Base-by-base conservation (phyloP, 2,329 filamentous ascomycete genomes). In the Epichloe hybrida region DNA sequence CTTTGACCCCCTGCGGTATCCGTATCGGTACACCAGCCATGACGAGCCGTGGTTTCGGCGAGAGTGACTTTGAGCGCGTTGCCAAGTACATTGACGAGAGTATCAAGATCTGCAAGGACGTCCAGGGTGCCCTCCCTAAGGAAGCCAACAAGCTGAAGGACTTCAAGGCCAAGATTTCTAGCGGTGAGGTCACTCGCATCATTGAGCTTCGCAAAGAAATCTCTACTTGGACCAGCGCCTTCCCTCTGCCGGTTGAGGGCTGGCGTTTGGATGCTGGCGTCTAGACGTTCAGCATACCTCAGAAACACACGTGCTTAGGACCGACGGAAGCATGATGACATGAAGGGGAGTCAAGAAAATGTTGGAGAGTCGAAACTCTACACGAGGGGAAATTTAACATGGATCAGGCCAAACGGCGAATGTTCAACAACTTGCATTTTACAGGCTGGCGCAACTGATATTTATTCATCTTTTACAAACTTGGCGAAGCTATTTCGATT, bases 61-160 rank as follows among this genome's bases (percentile, higher is more conserved):
- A 88, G 67, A 80, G 87, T 55, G 90, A 96, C 72, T 98, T 98
- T 70, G 84, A 88, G 73, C 82, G 86, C 60, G 90, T 98, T 56
- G 90, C 84, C 57, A 69, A 73, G 59, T 97, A 95, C 77, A 95
- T 97, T 61, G 88, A 95, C 69, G 77, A 83, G 64, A 79, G 82
- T 69, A 86, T 97, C 77, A 87, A 87, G 75, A 79, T 97, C 65
- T 87, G 84, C 79, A 88, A 89, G 79, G 83, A 90, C 65, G 77
- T 95, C 61, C 93, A 97, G 76, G 76, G 67, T 53, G 74, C 77
- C 57, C 80, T 97, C 23, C 93, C 93, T 69, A 96, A 96, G 82
- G 86, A 93, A 71, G 88, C 88, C 64, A 98, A 97, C 83, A 96
- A 94, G 83, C 87, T 95, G 70, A 97, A 97, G 83, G 93, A 98